Base-by-base conservation (phyloP, 352 stramenopile species). In the Pythium sukuiense region DNA sequence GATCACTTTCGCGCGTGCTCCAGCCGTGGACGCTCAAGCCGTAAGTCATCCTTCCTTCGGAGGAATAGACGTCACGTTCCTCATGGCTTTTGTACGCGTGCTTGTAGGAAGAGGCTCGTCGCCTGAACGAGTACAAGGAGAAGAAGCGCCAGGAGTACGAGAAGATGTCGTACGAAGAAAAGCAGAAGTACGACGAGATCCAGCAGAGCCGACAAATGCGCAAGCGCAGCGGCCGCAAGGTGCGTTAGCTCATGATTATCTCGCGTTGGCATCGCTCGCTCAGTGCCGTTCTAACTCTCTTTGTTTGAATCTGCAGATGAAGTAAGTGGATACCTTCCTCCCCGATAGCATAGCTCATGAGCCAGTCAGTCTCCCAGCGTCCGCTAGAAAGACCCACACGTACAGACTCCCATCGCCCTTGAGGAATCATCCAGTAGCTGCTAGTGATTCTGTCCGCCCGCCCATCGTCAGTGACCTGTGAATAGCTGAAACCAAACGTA, bases 141-240 rank as follows among this genome's bases (percentile, higher is more conserved):
- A 92, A 90, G 75, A 93, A 93, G 65, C 74, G 88, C 18, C 81
- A 89, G 54, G 72, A 93, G 59, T 93, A 93, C 67, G 74, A 88
- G 43, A 80, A 76, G 30, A 72, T 93, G 60, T 90, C 83, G 63
- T 92, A 92, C 67, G 85, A 91, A 50, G 81, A 92, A 61, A 85
- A 93, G 76, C 83, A 91, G 65, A 89, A 86, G 59, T 69, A 87
- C 53, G 85, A 93, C 55, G 80, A 74, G 27, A 77, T 87, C 45
- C 88, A 92, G 49, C 70, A 89, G 70, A 92, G 84, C 69, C 85
- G 80, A 57, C 67, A 80, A 72, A 73, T 77, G 60, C 85, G 83
- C 71, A 93, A 93, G 74, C 83, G 81, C 48, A 70, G 76, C 12
- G 76, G 72, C 37, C 79, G 79, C 77, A 93, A 93, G 79, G 82